phyloP scores from a whole-genome alignment of 139 green algal species.

The Bryopsis sp. region DNA sequence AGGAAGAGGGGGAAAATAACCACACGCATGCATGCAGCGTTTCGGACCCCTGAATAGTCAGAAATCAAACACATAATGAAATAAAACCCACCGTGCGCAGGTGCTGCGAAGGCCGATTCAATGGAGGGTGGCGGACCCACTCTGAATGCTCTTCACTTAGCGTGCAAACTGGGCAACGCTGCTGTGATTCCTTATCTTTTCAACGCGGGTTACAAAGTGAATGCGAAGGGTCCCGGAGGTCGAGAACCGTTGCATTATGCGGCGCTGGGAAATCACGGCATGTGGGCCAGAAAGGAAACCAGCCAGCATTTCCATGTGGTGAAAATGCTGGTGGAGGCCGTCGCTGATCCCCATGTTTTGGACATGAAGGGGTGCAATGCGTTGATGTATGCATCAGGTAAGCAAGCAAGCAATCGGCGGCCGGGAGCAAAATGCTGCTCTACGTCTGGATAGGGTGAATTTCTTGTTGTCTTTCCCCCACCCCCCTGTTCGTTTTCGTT shows the following conservation, averaged over 20 bases:
- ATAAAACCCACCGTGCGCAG: no score
- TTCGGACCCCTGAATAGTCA: no score
- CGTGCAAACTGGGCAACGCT: slow-evolving; percentile 12
- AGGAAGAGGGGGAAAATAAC: no score
- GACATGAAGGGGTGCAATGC: slow-evolving; percentile 20
- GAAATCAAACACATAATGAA: no score
- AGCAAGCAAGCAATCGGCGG: no score
- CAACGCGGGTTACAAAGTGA: slow-evolving; percentile 20
- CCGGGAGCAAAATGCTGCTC: neutral
- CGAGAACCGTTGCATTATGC: slow-evolving; percentile 9
- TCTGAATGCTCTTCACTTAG: slow-evolving; percentile 14
- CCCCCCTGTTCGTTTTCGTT: no score
- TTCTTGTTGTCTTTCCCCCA: no score
- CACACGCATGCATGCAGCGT: no score
- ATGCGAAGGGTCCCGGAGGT: neutral
- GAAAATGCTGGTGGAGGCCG: slow-evolving; percentile 18
- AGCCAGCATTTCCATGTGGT: slow-evolving; percentile 1
- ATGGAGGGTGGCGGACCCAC: neutral
- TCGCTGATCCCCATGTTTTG: neutral
- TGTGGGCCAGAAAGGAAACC: neutral
- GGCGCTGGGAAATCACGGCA: neutral
- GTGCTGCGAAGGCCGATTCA: slow-evolving; percentile 5
- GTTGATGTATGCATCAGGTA: slow-evolving; percentile 24
- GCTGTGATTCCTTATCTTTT: slow-evolving; percentile 12
- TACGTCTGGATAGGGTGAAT: no score